A percentile compares a stretch with the other conserved stretches of the same genome.
These are phyloP conservation scores for Sporodiniella umbellata DNA, from an alignment of 371 early-diverging fungal genomes.

Conservation along the genomic window DNA sequence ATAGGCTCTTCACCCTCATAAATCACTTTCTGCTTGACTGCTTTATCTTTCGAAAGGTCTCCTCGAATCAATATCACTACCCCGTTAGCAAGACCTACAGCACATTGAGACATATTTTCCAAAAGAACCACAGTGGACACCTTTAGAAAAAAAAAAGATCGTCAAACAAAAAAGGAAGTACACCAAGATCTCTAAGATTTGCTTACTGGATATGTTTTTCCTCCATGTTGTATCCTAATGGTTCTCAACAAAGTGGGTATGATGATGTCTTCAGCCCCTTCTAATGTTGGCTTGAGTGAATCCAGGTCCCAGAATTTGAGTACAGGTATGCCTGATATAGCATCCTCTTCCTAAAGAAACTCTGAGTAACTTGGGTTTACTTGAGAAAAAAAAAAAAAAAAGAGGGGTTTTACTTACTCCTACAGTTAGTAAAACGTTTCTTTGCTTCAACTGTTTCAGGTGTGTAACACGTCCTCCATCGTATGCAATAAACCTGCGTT, in stretches of 20 bases:
- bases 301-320: slow-evolving; percentile 85
- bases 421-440: slow-evolving; percentile 67
- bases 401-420: slow-evolving; percentile 49
- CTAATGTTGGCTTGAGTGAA: slow-evolving; percentile 40
- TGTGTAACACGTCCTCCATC: slow-evolving; percentile 75
- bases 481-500: slow-evolving; percentile 70
- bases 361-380: too few relatives aligned
- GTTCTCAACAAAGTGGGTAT: slow-evolving; percentile 64
- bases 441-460: slow-evolving; percentile 72
- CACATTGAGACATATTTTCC: slow-evolving; percentile 81
- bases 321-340: slow-evolving; percentile 42
- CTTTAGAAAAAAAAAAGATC: slow-evolving; percentile 8
- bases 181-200: too few relatives aligned
- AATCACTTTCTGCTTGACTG: slow-evolving; percentile 75
- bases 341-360: slow-evolving; percentile 56
- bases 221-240: slow-evolving; percentile 72
- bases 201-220: slow-evolving; percentile 69
- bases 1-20: slow-evolving; percentile 84
- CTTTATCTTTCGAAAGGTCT: slow-evolving; percentile 74
- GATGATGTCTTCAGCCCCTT: slow-evolving; percentile 38
- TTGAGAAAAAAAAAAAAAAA: not conserved
- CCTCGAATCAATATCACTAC: slow-evolving; percentile 82
- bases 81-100: slow-evolving; percentile 90
- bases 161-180: not conserved
- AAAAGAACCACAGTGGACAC: slow-evolving; percentile 84